These are phyloP conservation scores for Plasmopara viticola DNA, from an alignment of 352 stramenopile species.

Conservation along the genomic window DNA sequence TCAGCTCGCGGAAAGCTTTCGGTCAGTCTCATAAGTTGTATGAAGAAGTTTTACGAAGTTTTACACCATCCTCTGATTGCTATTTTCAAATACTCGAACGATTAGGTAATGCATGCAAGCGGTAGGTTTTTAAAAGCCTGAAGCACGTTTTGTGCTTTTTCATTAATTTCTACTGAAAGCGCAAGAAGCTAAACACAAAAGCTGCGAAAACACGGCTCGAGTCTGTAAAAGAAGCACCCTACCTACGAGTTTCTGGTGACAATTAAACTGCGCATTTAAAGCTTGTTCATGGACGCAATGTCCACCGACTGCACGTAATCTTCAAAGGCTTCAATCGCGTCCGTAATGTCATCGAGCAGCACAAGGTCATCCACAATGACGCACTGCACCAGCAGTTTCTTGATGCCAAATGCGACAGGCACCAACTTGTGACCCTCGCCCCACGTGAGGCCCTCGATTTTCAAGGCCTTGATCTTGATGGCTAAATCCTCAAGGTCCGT, in stretches of 20 bases:
- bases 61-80: no score
- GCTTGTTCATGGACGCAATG: constrained; percentile 83
- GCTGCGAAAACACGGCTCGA: constrained; percentile 7
- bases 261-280: constrained; percentile 35
- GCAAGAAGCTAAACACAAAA: constrained; percentile 4
- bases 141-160: constrained; percentile 16
- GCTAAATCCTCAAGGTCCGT: constrained; percentile 67
- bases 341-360: constrained; percentile 76
- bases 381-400: constrained; percentile 80
- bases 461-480: constrained; percentile 65
- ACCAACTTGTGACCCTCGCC: constrained; percentile 79
- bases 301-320: constrained; percentile 84
- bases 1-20: no score
- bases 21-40: no score
- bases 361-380: constrained; percentile 78
- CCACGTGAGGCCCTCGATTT: constrained; percentile 72
- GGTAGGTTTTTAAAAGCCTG: neutral
- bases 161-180: constrained; percentile 30
- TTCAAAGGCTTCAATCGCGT: constrained; percentile 75
- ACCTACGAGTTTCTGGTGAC: constrained; percentile 17
- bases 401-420: constrained; percentile 79
- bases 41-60: no score
- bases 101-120: no score
- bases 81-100: no score
- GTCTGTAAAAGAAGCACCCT: constrained; percentile 10